These are phyloP conservation scores for Diaporthe capsici DNA, from an alignment of 2,329 filamentous ascomycete species.

Conservation along the genomic window DNA sequence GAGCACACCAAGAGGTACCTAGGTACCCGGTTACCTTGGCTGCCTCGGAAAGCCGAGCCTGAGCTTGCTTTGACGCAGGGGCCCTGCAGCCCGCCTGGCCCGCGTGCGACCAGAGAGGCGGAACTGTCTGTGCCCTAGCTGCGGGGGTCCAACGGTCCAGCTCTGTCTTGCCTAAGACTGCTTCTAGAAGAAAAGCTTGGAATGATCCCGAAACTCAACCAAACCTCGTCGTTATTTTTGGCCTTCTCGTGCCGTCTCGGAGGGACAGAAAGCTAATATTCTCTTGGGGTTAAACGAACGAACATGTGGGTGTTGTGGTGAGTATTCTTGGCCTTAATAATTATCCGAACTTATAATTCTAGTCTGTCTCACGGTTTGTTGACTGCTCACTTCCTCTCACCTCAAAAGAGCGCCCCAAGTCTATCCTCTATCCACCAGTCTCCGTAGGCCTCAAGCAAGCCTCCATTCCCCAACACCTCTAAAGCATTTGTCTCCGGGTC, in stretches of 20 bases:
- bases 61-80: constrained; percentile 28
- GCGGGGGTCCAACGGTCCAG: neutral
- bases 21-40: neutral
- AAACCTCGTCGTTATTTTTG: neutral
- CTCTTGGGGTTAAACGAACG: neutral
- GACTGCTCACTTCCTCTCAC: neutral
- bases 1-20: neutral
- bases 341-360: neutral
- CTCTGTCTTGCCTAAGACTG: neutral
- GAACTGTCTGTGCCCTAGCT: constrained; percentile 30
- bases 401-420: constrained; percentile 13
- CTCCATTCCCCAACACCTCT: constrained; percentile 45
- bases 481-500: constrained; percentile 49
- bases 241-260: neutral
- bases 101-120: constrained; percentile 21
- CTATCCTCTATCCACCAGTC: constrained; percentile 32
- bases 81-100: constrained; percentile 20
- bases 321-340: neutral
- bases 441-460: constrained; percentile 19
- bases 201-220: constrained; percentile 30
- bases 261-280: neutral
- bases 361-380: neutral
- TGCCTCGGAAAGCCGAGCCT: constrained; percentile 14
- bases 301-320: neutral
- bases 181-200: constrained; percentile 32